Evolutionary conservation across 768 basidiomycete genomes (phyloP), one percentile per base, ranked within the genome.

Genomic region (Termitomyces sp.): DNA sequence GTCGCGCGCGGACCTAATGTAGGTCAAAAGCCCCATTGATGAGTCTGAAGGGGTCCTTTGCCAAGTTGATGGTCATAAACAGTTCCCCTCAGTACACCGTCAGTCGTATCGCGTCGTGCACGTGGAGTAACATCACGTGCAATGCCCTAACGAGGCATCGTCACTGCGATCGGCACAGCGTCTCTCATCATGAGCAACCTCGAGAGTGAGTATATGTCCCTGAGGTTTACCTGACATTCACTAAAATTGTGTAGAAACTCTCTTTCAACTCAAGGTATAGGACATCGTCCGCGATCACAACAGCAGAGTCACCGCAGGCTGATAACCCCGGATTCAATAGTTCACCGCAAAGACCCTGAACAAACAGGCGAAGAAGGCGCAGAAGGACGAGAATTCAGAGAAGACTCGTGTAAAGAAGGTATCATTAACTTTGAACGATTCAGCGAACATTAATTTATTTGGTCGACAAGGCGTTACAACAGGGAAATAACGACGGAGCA

Each of bases 331-430:
- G n/a, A 12, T 9, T 48, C 10, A 22, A 27, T 43, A 99, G 96
- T 98, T 99, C 78, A 99, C 97, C 18, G 94, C 97, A 58, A 99
- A 98, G 83, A 85, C 92, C 33, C 81, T 99, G 20, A 89, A 80
- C 68, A 83, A 91, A 48, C 97, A 99, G 73, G 94, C 97, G 3
- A 95, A 93, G 79, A 98, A 98, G 73, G 95, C 97, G 0, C 85
- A 94, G 72, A 98, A 96, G 66, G 96, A 98, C 67, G 97, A 99
- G 75, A 81, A 78, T 35, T 62, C 81, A 0, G 97, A 99, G 77
- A 97, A 94, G 73, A 60, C 85, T 48, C 87, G 89, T 58, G 73
- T 99, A 44, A 99, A 99, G 81, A 97, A 95, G 88, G 95, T 91
- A 47, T 15, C 10, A 7, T 6, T n/a, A 12, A 18, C 6, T 32